These are phyloP conservation scores for Neurospora africana DNA, from an alignment of 495 filamentous ascomycete species.

Conservation along the genomic window DNA sequence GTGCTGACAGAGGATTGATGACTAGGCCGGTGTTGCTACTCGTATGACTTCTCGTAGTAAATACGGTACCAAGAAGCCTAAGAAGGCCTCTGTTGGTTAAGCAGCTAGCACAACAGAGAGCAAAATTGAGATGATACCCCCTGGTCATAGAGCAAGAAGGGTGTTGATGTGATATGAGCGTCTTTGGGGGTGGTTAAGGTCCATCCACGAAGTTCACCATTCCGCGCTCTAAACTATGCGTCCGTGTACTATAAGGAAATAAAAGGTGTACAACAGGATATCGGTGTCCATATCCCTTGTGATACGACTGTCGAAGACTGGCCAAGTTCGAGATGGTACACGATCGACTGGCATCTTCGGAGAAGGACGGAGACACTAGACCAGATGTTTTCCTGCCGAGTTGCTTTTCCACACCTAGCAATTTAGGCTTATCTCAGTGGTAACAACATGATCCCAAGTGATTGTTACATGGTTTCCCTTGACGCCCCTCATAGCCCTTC, in stretches of 20 bases:
- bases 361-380: background rate
- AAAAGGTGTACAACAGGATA: background rate
- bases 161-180: background rate
- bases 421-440: background rate
- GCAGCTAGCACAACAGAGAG: background rate
- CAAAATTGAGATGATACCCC: background rate
- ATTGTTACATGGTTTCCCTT: background rate
- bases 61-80: conserved; percentile 98
- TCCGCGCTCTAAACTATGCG: background rate
- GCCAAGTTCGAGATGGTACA: background rate
- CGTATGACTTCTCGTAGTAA: conserved; percentile 79
- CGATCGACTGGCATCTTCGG: background rate
- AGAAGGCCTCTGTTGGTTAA: conserved; percentile 48
- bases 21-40: conserved; percentile 73
- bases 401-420: background rate
- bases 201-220: background rate
- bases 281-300: background rate
- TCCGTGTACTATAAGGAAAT: background rate
- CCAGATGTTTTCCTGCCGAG: background rate
- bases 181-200: background rate
- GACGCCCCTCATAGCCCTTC: background rate
- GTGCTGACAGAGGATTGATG: conserved; percentile 9
- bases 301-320: background rate
- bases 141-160: background rate
- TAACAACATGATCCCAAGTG: background rate